Base-by-base conservation (phyloP, 495 filamentous ascomycete species). In the Neurospora sp. region DNA sequence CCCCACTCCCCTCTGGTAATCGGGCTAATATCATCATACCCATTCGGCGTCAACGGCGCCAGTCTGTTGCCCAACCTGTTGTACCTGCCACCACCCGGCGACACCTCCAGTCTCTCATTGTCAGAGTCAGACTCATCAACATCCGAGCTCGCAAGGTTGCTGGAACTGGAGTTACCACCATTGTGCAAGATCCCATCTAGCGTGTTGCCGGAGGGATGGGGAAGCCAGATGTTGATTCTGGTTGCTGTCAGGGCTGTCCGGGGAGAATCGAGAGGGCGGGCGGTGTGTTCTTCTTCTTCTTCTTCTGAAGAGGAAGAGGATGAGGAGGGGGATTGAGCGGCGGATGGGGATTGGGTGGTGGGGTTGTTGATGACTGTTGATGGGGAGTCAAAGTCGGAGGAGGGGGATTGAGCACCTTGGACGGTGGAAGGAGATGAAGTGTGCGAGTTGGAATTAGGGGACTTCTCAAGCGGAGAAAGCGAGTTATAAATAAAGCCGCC, bases 1-100 rank as follows among this genome's bases (percentile, higher is more conserved):
- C 85, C 84, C 86, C 86, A 89, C 79, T 88, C 86, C 11, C 85
- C 85, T 42, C 83, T 78, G 16, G 87, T 89, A 18, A 85, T 83
- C 14, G 86, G 87, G 39, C 84, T 86, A 62, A 88, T 86, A 69
- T 89, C 86, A 46, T 87, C 86, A 69, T 84, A 86, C 42, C 82
- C 82, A 74, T 89, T 88, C 10, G 86, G 87, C 72, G 86, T 89
- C 79, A 78, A 75, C 18, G 85, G 84, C 7, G 82, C 84, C 8
- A 83, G 48, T 38, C 39, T 70, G 38, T 79, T 66, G 27, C 42
- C 46, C 8, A 66, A 9, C 62, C 59, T 71, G 62, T 70, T 72
- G 59, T 20, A 42, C n/a, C 71, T 8, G 2, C 44, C 37, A 37
- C 44, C 35, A n/a, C 18, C 71, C 6, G 54, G 54, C 3, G 54